Base-by-base conservation (phyloP, 176 grass and related monocot species). In the Triticum dicoccoides region DNA sequence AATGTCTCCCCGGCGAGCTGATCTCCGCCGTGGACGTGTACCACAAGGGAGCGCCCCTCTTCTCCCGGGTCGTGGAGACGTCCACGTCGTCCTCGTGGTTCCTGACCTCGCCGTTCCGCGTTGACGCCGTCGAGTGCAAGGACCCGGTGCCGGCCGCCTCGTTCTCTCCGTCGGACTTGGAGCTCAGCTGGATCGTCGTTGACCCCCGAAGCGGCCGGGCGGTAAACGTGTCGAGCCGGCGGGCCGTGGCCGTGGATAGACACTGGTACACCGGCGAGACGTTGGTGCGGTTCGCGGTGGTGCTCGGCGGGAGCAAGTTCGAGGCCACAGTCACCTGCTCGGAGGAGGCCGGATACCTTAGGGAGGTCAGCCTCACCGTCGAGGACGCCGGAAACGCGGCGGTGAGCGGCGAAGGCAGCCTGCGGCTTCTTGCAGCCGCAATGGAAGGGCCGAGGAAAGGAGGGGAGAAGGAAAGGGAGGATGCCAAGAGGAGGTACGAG, bases 11-110 rank as follows among this genome's bases (percentile, higher is more conserved):
- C 20, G 23, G 47, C 23, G 85, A 88, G 74, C 66, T 93, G 18
- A 73, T 93, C 82, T 93, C 86, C 49, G 91, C 88, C 61, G 83
- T 93, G 5, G 88, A 93, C 79, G 35, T 93, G 17, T 83, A 79
- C 74, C 67, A 88, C 86, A 8, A 56, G 56, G 83, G 88, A 29
- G 78, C 14, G 34, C 59, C 78, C 14, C 21, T 93, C 1, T 72
- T 80, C 9, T 90, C 88, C 44, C 67, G 88, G 82, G 88, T 83
- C 35, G 74, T 93, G 2, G 86, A 83, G 47, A 88, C 91, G 12
- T 33, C 77, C 11, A 61, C 82, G 7, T 75, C 79, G 7, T 88
- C 91, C 27, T 49, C 73, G 4, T 93, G 91, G 91, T 93, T 93
- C 91, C 80, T 78, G 73, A 23, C 78, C 79, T 87, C 88, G 23